Evolutionary conservation across 495 filamentous ascomycete species (phyloP).

Genomic region (Penicillium macrosclerotiorum): DNA sequence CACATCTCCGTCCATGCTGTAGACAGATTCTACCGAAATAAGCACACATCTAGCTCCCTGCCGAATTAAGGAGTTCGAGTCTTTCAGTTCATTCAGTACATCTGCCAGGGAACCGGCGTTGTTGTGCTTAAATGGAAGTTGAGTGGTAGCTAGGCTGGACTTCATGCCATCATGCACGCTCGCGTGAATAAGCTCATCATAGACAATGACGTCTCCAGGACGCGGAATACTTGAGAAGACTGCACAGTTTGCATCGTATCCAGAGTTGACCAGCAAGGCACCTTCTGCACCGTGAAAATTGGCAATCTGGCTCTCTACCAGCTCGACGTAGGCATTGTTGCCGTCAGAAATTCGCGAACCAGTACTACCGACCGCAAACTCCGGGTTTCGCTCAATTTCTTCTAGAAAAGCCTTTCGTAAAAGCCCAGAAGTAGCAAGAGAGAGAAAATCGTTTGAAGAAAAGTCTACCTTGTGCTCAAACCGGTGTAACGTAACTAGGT

Average conservation of each 20-base stretch:
- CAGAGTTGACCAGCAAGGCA: constrained; percentile 63
- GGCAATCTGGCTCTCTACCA: constrained; percentile 56
- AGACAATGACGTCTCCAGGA: constrained; percentile 58
- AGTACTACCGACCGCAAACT: constrained; percentile 11
- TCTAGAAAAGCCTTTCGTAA: constrained; percentile 10
- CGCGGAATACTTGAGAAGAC: constrained; percentile 60
- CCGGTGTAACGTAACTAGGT: no score
- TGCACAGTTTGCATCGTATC: constrained; percentile 64
- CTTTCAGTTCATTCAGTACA: constrained; percentile 51
- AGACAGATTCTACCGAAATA: constrained; percentile 62
- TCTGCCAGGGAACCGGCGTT: constrained; percentile 71
- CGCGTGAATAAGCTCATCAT: constrained; percentile 66
- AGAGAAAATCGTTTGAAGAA: constrained; percentile 21
- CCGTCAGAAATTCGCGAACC: constrained; percentile 13
- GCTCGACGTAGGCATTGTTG: constrained; percentile 40
- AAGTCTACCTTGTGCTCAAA: constrained; percentile 23
- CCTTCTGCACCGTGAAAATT: constrained; percentile 54
- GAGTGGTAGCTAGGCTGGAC: no score
- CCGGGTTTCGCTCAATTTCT: constrained; percentile 13
- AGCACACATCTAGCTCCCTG: constrained; percentile 35
- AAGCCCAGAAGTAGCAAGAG: constrained; percentile 10
- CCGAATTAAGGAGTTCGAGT: constrained; percentile 45
- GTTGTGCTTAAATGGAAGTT: constrained; percentile 65
- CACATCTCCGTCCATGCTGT: constrained; percentile 73
- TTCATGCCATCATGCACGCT: constrained; percentile 70